Evolutionary conservation across 257 asterid species (phyloP).

Genomic region (Solanum pinnatisectum): DNA sequence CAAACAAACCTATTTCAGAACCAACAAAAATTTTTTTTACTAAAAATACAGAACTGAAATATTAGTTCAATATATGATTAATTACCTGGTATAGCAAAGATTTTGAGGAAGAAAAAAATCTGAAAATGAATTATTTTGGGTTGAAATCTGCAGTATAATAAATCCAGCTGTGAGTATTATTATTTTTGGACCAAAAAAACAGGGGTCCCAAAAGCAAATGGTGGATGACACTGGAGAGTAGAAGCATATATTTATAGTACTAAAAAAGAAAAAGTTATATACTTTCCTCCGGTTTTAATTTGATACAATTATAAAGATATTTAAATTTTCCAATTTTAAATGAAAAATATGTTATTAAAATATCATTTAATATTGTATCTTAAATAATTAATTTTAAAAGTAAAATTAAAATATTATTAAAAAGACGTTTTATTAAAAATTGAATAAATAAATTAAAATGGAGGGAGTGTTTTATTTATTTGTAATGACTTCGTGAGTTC

Average conservation of each 20-base stretch:
- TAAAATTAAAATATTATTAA: too few relatives aligned
- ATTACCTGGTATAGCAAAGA: not conserved
- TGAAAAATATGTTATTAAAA: too few relatives aligned
- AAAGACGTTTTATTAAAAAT: too few relatives aligned
- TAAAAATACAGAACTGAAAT: not conserved
- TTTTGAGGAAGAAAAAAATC: not conserved
- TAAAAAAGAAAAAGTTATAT: too few relatives aligned
- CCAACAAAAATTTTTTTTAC: not conserved
- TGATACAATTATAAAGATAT: too few relatives aligned
- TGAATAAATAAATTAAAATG: too few relatives aligned
- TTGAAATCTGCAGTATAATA: not conserved
- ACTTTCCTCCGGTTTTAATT: rapidly evolving
- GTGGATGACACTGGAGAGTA: not conserved
- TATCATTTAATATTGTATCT: too few relatives aligned
- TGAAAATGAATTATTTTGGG: not conserved
- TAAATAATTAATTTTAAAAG: too few relatives aligned
- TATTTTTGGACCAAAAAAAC: not conserved
- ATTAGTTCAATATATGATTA: not conserved
- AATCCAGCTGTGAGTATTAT: not conserved
- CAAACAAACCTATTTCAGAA: not conserved
- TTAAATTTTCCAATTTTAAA: too few relatives aligned
- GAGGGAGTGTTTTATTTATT: too few relatives aligned
- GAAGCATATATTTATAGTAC: not conserved
- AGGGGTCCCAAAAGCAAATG: not conserved
- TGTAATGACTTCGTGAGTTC: not conserved